Conservation (phyloP, 345 rosid species). For the Firmiana major region DNA sequence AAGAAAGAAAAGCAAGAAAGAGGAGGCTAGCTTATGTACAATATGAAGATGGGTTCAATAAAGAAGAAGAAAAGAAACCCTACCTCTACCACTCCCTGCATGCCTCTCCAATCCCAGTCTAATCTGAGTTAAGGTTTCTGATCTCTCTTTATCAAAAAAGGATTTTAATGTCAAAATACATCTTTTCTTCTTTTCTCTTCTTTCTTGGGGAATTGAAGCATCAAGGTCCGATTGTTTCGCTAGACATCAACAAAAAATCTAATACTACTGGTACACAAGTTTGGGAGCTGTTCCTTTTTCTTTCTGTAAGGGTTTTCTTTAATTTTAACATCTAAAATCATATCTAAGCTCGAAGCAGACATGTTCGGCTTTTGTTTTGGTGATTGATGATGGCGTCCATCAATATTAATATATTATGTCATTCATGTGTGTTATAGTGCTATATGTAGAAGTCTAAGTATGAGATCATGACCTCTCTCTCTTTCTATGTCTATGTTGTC, state of each 20-base stretch:
- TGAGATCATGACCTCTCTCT: background rate
- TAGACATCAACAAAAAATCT: slow-evolving; percentile 15
- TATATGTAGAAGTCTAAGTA: background rate
- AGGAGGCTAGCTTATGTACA: background rate
- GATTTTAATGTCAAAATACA: slow-evolving; percentile 18
- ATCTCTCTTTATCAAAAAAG: slow-evolving; percentile 3
- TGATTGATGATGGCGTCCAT: background rate
- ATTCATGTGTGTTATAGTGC: background rate
- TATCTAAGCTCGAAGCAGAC: background rate
- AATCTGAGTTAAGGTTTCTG: slow-evolving; percentile 9
- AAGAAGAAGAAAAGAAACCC: slow-evolving; percentile 47
- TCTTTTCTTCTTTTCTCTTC: slow-evolving; percentile 25
- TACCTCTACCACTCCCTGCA: slow-evolving; percentile 1
- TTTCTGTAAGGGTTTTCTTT: background rate
- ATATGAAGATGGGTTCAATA: slow-evolving; percentile 28
- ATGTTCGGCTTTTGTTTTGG: background rate
- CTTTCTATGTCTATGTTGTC: background rate
- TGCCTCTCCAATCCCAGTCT: background rate
- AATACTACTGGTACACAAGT: background rate
- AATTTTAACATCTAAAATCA: background rate
- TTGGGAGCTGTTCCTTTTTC: background rate
- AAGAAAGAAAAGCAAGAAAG: slow-evolving; percentile 17
- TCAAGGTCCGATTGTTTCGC: slow-evolving; percentile 52
- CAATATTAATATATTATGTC: background rate
- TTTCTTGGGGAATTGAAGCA: slow-evolving; percentile 60